Evolutionary conservation across 495 filamentous ascomycete species (phyloP), one percentile per base, ranked within the genome.

Genomic region (Podospora bellae-mahoneyi): DNA sequence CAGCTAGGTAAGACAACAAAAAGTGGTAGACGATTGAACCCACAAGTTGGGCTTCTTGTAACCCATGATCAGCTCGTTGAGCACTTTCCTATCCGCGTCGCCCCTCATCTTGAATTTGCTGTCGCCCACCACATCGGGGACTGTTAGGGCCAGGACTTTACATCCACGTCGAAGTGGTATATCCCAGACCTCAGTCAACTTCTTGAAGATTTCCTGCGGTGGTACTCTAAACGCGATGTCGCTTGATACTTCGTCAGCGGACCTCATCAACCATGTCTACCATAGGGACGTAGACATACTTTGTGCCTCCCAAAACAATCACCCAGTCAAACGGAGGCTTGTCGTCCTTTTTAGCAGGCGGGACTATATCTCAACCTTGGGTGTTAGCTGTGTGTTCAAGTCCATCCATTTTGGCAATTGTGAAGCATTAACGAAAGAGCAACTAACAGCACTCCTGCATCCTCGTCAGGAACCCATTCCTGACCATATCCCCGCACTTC

Each of bases 141-240:
- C 80, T 0, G 87, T 91, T 59, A 89, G 76, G 0, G 87, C 83
- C 5, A 91, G 75, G 1, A 91, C 80, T 48, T 86, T 86, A 56
- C 81, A 75, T 2, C 81, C 81, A 5, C 77, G 74, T 3, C 69
- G 63, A 0, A 88, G 78, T 0, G 83, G 77, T 13, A 84, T 70
- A 16, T 80, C 76, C 84, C 84, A 88, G 34, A 79, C 66, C 5
- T 74, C 63, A 68, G 83, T 71, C 55, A 88, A 77, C 7, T 69
- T 64, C 26, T 78, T 56, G 74, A 77, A 75, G 66, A 86, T 70
- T 70, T 83, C 68, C 34, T 77, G 66, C 74, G 75, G 48, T 27
- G 69, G 10, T 27, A 68, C 23, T 16, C 75, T 70, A 30, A 77
- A 77, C 54, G 77, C 81, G 2, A 88, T 72, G 61, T 88, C 86